Evolutionary conservation across 306 rosid genomes (phyloP).

Genomic region (Vigna mungo): DNA sequence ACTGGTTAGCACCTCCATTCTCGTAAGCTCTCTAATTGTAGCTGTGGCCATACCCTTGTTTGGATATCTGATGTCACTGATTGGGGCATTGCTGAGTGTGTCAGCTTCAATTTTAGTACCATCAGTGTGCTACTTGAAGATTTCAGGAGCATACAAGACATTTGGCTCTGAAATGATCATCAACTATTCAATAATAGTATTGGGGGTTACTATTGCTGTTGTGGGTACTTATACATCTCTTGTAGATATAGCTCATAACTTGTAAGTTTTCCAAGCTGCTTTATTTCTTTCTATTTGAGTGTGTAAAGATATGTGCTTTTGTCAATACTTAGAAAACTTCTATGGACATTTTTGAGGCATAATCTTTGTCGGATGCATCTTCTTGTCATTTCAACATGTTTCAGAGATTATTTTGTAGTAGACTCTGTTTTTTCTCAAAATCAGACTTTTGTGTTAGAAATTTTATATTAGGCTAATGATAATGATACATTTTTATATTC

Average conservation of each 20-base stretch:
- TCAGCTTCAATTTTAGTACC: constrained; percentile 69
- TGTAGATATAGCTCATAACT: constrained; percentile 49
- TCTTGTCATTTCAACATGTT: constrained; percentile 3
- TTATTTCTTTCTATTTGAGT: constrained; percentile 3
- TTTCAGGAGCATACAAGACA: constrained; percentile 60
- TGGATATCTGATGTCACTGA: constrained; percentile 68
- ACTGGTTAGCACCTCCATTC: constrained; percentile 51
- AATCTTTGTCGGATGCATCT: not conserved
- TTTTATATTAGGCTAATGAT: no score
- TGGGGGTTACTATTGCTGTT: constrained; percentile 58
- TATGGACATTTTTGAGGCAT: constrained; percentile 8
- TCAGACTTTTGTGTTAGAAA: no score
- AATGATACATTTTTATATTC: no score
- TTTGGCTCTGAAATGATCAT: constrained; percentile 53
- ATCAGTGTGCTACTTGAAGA: constrained; percentile 77
- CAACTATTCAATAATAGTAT: constrained; percentile 46
- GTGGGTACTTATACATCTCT: constrained; percentile 70
- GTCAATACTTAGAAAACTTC: not conserved
- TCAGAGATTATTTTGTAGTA: not conserved
- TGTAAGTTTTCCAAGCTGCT: constrained; percentile 19
- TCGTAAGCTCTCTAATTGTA: constrained; percentile 57
- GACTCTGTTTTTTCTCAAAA: not conserved
- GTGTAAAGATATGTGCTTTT: not conserved
- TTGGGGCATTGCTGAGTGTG: constrained; percentile 71
- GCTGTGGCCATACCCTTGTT: constrained; percentile 61